Percentiles rank a stretch among this genome's conserved stretches.
These are phyloP conservation scores for Leccinum huronense DNA, from an alignment of 1,284 basidiomycete genomes.

Conservation along the genomic window DNA sequence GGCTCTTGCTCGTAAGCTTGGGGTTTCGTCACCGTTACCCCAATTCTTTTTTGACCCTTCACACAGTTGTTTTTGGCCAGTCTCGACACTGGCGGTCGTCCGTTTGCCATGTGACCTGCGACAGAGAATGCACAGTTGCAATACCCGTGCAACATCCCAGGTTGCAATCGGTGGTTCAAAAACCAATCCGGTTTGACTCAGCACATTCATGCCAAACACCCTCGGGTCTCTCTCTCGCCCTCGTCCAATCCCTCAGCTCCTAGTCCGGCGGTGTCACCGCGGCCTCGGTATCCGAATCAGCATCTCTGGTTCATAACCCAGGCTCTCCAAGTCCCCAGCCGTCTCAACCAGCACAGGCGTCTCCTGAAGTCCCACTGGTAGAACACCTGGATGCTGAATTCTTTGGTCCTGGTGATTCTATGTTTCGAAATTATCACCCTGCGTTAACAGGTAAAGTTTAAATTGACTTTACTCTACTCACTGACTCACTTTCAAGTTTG, in stretches of 20 bases:
- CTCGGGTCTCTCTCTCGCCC: not conserved
- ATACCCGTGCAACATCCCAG: conserved; percentile 1
- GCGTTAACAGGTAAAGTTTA: not conserved
- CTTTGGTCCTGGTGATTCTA: not conserved
- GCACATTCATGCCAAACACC: conserved; percentile 7
- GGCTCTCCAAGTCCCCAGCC: not conserved
- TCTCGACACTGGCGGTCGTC: not conserved
- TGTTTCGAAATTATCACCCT: not conserved
- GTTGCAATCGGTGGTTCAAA: conserved; percentile 13
- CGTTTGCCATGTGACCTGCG: not conserved
- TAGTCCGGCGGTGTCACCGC: not conserved
- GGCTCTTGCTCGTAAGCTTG: not conserved
- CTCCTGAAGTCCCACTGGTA: not conserved
- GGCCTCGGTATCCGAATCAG: not conserved
- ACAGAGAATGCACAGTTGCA: not conserved
- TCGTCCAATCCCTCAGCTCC: not conserved
- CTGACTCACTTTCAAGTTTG: not conserved
- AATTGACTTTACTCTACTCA: not conserved
- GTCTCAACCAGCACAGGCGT: not conserved
- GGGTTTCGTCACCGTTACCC: not conserved
- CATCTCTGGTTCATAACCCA: not conserved
- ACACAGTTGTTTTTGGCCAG: not conserved
- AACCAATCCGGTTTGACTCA: conserved; percentile 18
- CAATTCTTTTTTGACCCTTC: not conserved
- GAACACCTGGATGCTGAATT: not conserved